Conservation (phyloP, 257 asterid genomes). For the Petunia secreta region DNA sequence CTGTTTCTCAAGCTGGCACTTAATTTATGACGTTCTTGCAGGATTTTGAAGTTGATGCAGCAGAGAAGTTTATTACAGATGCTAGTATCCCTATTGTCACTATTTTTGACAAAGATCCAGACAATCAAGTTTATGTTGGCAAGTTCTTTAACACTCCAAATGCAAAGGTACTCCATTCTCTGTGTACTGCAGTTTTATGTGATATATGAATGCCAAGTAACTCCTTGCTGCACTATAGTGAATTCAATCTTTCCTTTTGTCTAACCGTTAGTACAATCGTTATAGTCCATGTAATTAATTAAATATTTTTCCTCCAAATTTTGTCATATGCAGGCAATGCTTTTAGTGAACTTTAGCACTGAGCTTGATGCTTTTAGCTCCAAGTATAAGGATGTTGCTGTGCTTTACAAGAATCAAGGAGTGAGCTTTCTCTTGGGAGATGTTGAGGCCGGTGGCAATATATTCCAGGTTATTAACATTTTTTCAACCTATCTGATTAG, state of each 20-base stretch:
- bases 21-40: constrained; percentile 29
- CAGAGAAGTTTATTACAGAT: constrained; percentile 64
- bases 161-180: constrained; percentile 53
- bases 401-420: constrained; percentile 64
- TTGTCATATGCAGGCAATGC: constrained; percentile 61
- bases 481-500: neutral
- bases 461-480: constrained; percentile 56
- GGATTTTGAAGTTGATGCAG: constrained; percentile 65
- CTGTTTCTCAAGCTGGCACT: neutral
- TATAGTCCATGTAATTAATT: neutral
- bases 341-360: constrained; percentile 65
- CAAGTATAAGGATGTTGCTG: constrained; percentile 65
- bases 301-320: neutral
- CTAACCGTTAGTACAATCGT: neutral
- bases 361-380: constrained; percentile 59
- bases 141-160: constrained; percentile 54
- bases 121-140: constrained; percentile 52
- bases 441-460: constrained; percentile 54
- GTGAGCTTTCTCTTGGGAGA: constrained; percentile 77
- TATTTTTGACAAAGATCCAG: constrained; percentile 57
- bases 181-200: neutral
- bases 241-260: neutral
- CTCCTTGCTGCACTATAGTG: neutral
- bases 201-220: constrained; percentile 5
- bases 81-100: constrained; percentile 65